Evolutionary conservation across 345 rosid genomes (phyloP), one percentile per base, ranked within the genome.

Genomic region (Noccaea bulbosa): DNA sequence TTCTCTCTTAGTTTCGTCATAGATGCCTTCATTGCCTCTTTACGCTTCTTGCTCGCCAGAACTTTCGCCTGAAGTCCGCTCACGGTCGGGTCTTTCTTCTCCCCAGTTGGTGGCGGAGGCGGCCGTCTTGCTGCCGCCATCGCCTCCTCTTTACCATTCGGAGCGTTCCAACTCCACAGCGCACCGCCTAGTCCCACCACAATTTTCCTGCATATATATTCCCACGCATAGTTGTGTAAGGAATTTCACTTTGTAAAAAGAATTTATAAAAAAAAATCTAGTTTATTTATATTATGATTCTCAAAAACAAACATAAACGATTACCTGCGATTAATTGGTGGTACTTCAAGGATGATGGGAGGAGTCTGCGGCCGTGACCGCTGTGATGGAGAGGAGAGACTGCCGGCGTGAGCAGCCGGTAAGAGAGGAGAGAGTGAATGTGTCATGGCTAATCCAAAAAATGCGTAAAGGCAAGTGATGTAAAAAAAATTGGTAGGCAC

Each of bases 41-140:
- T 85, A 27, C 89, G 83, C 65, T 85, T 85, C 84, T 83, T 91
- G 79, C 96, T 94, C 7, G 97, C 97, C n/a, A 89, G 64, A 27
- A 93, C 80, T 72, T 86, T 91, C 1, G 96, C 98, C 67, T 76
- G 91, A 40, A 89, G 80, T 7, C 96, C 96, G n/a, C 84, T 89
- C 75, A 87, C 69, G 65, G 62, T 86, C 0, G 91, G 98, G 77
- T 88, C 95, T 66, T 77, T 83, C 70, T 85, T 91, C 87, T 91
- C 93, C 66, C 0, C 40, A 0, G 88, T 58, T 0, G 85, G 90
- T 2, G 93, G 87, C 0, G 92, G 85, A 0, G 95, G 89, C 0
- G 92, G 87, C 80, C 88, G 80, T 72, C 81, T 83, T 0, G 81
- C 83, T 0, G 96, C 91, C 0, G 91, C 96, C 60, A 67, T 78